Base-by-base conservation (phyloP, 176 grass and related monocot species). In the Zizania latifolia region DNA sequence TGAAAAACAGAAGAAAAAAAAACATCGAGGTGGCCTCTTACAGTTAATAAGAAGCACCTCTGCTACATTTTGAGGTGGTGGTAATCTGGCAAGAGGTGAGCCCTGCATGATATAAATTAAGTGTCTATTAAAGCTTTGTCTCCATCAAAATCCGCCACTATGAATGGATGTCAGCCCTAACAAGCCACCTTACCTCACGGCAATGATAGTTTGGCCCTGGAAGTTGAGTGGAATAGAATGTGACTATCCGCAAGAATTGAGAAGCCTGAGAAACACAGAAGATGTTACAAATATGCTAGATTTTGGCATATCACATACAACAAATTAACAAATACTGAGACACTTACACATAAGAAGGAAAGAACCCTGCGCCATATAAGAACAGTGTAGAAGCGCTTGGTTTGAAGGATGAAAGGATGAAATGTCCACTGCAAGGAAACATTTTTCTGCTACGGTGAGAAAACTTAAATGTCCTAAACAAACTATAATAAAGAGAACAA, bases 151-250 rank as follows among this genome's bases (percentile, higher is more conserved):
- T 51, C 37, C 45, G 34, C 31, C 45, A 43, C 28, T 38, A 82
- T 71, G 8, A 8, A 35, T 9, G 30, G 34, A 45, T 64, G 22
- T 51, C 6, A 51, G 21, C 19, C 73, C 38, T 32, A 55, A 45
- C 17, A 59, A 76, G 26, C 15, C 19, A 58, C 57, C 8, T 60
- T 82, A 96, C 93, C 93, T 92, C 87, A 13, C 67, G 89, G 38
- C 93, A 97, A 56, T 97, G 93, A 70, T 97, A 97, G 67, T 96
- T 96, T 14, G 93, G 93, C 43, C 93, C 93, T 68, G 89, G 93
- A 90, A 96, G 93, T 58, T 90, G 87, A 24, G 93, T 96, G 30
- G 89, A 85, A 79, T 96, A 96, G 78, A 96, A 96, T 24, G 93
- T 96, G 14, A 96, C 71, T 69, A 96, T 92, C 27, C 93, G 82